Conservation (phyloP, 176 grass and related monocot species). For the Aechmea fasciata region DNA sequence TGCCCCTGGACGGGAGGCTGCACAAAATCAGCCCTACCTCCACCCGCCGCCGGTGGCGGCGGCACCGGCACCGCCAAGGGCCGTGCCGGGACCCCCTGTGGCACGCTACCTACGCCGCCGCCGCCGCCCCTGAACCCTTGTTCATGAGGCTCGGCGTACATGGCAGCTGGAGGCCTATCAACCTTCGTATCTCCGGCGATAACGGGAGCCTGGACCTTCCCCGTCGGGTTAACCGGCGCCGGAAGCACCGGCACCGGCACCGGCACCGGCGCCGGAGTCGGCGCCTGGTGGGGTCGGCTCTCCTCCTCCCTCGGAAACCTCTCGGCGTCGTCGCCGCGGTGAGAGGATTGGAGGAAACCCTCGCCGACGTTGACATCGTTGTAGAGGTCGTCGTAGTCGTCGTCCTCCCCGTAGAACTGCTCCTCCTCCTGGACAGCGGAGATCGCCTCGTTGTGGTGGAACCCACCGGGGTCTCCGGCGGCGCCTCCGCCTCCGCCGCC, state of each 20-base stretch:
- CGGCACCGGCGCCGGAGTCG: conserved; percentile 3
- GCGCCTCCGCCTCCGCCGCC: conserved; percentile 34
- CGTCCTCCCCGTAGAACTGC: conserved; percentile 85
- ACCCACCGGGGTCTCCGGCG: conserved; percentile 13
- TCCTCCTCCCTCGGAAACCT: conserved; percentile 2
- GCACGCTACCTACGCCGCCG: neutral
- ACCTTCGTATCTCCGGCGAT: conserved; percentile 31
- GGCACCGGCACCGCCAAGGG: neutral
- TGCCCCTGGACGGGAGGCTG: conserved; percentile 39
- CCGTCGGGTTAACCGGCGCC: conserved; percentile 16
- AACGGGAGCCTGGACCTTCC: conserved; percentile 50
- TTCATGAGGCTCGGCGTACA: conserved; percentile 13
- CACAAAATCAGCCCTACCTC: neutral
- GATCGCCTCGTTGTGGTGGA: conserved; percentile 61
- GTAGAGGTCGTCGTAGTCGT: conserved; percentile 84
- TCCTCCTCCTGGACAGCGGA: conserved; percentile 59
- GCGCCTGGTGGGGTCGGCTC: conserved; percentile 14
- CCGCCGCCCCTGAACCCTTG: conserved; percentile 7
- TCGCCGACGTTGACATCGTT: conserved; percentile 87
- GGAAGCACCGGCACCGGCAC: neutral
- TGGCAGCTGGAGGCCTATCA: conserved; percentile 30
- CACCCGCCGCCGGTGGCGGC: conserved; percentile 8
- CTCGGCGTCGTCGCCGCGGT: neutral
- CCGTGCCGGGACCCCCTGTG: conserved; percentile 6
- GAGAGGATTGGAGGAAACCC: conserved; percentile 44